Percentiles rank a stretch among this genome's conserved stretches.
These are phyloP conservation scores for Hysterium pulicare DNA, from an alignment of 2,329 filamentous ascomycete species.

Conservation along the genomic window DNA sequence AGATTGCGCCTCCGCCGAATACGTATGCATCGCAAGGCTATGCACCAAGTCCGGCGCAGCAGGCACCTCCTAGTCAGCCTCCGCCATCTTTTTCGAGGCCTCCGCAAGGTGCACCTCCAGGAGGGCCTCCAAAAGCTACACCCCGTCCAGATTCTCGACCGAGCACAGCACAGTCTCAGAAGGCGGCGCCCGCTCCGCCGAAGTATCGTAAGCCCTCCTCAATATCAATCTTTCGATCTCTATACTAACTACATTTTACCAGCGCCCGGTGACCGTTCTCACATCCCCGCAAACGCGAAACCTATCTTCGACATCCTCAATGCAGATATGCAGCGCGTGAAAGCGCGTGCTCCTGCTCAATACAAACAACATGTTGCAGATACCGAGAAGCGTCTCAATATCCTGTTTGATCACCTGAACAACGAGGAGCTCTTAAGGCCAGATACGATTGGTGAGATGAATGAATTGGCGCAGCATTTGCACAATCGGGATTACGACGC, in stretches of 20 bases:
- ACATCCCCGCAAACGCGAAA: conserved; percentile 75
- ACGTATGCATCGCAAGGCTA: conserved; percentile 31
- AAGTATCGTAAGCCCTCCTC: conserved; percentile 65
- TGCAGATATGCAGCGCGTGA: conserved; percentile 84
- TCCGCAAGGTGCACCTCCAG: conserved; percentile 39
- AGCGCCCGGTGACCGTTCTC: conserved; percentile 77
- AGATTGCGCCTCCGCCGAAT: conserved; percentile 37
- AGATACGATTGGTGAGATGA: conserved; percentile 68
- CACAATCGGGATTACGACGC: conserved; percentile 44
- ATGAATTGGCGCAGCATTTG: conserved; percentile 49
- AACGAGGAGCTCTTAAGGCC: conserved; percentile 86
- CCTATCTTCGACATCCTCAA: conserved; percentile 77
- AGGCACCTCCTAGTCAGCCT: conserved; percentile 16
- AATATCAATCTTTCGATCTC: not conserved
- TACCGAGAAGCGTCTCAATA: conserved; percentile 85
- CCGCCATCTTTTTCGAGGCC: conserved; percentile 27
- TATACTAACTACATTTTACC: conserved; percentile 17
- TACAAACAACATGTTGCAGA: conserved; percentile 90
- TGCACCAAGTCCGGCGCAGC: conserved; percentile 1
- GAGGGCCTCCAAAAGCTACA: conserved; percentile 43
- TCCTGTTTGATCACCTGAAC: conserved; percentile 96
- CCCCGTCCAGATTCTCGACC: conserved; percentile 39
- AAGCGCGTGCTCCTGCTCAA: conserved; percentile 76
- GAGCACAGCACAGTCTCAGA: conserved; percentile 50
- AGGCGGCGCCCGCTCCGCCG: conserved; percentile 50